phyloP scores from a whole-genome alignment of 2,329 filamentous ascomycete species.

The Ustulina deusta region DNA sequence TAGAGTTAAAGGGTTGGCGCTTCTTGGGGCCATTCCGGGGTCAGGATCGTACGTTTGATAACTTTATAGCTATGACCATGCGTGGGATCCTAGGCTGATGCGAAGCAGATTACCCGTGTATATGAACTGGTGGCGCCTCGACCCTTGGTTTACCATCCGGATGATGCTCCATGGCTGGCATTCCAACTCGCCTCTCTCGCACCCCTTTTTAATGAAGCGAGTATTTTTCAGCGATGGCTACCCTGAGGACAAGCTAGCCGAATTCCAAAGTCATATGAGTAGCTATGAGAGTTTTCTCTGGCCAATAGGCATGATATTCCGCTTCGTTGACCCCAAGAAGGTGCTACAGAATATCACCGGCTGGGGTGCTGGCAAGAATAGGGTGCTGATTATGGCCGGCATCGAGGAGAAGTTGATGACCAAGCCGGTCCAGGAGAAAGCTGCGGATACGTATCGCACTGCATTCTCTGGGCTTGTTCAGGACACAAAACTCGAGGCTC shows the following conservation, averaged over 20 bases:
- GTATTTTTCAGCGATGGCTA: conserved; percentile 64
- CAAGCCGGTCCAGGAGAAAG: conserved; percentile 51
- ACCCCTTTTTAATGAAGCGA: conserved; percentile 59
- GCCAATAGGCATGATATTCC: conserved; percentile 61
- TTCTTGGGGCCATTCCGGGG: conserved; percentile 61
- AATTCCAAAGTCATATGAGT: conserved; percentile 58
- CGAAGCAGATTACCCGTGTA: conserved; percentile 55
- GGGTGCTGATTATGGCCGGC: conserved; percentile 57
- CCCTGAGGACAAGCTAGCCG: conserved; percentile 54
- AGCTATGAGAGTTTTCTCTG: conserved; percentile 66
- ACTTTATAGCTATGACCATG: too few relatives aligned
- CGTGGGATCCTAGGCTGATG: conserved; percentile 23
- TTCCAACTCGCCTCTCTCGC: conserved; percentile 64
- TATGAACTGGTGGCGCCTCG: conserved; percentile 58
- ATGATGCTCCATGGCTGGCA: conserved; percentile 61
- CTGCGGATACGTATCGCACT: conserved; percentile 55
- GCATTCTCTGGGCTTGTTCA: conserved; percentile 50
- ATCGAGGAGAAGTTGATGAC: conserved; percentile 58
- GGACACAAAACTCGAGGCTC: conserved; percentile 49
- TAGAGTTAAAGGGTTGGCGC: conserved; percentile 58
- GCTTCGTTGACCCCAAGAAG: conserved; percentile 57
- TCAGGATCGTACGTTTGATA: conserved; percentile 59
- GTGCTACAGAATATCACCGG: conserved; percentile 55
- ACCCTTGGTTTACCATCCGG: conserved; percentile 62
- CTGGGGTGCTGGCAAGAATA: conserved; percentile 47